Evolutionary conservation across 805 yeast species (phyloP).

Genomic region (Sugiyamaella qingdaonensis): DNA sequence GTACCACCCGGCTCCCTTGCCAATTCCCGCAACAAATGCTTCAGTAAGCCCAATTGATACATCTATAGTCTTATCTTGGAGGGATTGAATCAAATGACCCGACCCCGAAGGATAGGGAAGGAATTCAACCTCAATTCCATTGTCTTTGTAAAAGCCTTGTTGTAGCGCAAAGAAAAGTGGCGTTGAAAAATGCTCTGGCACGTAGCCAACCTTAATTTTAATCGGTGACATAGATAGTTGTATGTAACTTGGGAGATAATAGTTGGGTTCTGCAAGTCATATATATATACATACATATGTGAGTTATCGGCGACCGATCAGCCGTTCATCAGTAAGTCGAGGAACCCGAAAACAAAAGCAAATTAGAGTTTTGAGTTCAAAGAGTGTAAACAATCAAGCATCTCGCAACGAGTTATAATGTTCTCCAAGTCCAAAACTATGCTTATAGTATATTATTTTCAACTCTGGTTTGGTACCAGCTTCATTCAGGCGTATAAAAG

Average conservation of each 20-base stretch:
- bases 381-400: no score
- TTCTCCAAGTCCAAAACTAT: conserved; percentile 86
- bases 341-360: no score
- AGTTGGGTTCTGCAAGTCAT: no score
- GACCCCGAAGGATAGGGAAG: conserved; percentile 81
- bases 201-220: conserved; percentile 55
- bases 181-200: conserved; percentile 90
- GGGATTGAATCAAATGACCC: conserved; percentile 75
- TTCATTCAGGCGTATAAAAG: conserved; percentile 61
- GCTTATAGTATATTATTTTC: conserved; percentile 75
- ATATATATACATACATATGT: no score
- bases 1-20: conserved; percentile 62
- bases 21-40: conserved; percentile 80
- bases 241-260: no score
- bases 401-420: conserved; percentile 75
- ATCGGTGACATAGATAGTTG: background rate
- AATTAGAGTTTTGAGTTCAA: no score
- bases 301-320: no score
- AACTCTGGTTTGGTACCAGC: conserved; percentile 46
- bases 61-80: conserved; percentile 58
- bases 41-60: conserved; percentile 87
- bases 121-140: conserved; percentile 51
- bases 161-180: conserved; percentile 70
- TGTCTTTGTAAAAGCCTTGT: conserved; percentile 50
- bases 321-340: no score